Evolutionary conservation across 176 grass and related monocot genomes (phyloP), one percentile per base, ranked within the genome.

Genomic region (Puya raimondii): DNA sequence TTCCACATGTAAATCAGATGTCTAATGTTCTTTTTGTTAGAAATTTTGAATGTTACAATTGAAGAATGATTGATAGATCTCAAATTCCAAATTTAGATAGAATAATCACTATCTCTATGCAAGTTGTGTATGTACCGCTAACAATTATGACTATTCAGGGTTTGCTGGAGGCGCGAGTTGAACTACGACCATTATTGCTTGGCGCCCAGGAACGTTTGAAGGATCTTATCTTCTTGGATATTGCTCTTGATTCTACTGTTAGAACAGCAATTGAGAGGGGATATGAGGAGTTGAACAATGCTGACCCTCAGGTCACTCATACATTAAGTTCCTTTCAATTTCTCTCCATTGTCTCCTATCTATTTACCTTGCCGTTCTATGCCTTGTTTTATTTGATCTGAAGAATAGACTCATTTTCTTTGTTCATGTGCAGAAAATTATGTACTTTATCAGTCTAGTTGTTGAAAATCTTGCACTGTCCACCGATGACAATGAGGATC

Each of bases 391-490:
- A 54, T 57, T n/a, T 69, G 67, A 56, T 8, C 11, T 65, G 22
- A 52, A 69, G 49, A 11, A 69, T 76, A 29, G 53, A 1, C 20
- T 72, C 22, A 76, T 78, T 47, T 71, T 64, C 9, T 15, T 54
- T 79, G 3, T 17, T 25, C 65, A 51, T 64, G 48, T 74, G 53
- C 84, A 99, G 94, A 93, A 99, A 99, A 91, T 93, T 22, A 99
- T 99, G 84, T 88, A 99, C 75, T 83, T 99, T 77, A 93, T 93
- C 59, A 85, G 72, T 72, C 82, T 93, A 68, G 87, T 93, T 71
- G 89, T 99, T 80, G 94, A 99, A 85, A 99, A 99, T 87, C 86
- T 99, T 79, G 94, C 94, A 26, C 75, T 93, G 50, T 93, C 89
- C 20, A 88, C 73, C 51, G 89, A 99, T 4, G 80, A 99, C 81